Conservation (phyloP, 345 rosid genomes). For the Dovyalis caffra region DNA sequence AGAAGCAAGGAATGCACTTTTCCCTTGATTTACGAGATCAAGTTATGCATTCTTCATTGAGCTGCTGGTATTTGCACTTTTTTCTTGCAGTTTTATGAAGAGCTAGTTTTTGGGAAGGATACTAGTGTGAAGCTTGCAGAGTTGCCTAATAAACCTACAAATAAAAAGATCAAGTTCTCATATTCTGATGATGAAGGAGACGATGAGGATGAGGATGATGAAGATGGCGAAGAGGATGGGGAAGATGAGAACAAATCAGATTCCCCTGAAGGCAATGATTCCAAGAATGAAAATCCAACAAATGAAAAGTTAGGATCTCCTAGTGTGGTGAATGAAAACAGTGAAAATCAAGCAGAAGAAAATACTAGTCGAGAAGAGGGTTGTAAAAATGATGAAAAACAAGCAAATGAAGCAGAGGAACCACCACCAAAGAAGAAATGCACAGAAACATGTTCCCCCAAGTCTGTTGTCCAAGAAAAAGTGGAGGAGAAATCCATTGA, state of each 20-base stretch:
- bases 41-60: neutral
- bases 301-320: conserved; percentile 30
- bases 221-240: conserved; percentile 23
- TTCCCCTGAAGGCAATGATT: conserved; percentile 18
- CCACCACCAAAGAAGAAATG: conserved; percentile 73
- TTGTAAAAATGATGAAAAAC: conserved; percentile 32
- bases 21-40: neutral
- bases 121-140: conserved; percentile 35
- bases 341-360: conserved; percentile 31
- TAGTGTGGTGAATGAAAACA: conserved; percentile 20
- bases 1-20: neutral
- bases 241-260: conserved; percentile 32
- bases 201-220: conserved; percentile 25
- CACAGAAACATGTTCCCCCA: conserved; percentile 38
- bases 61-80: neutral
- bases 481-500: conserved; percentile 73
- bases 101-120: conserved; percentile 56
- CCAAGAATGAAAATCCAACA: conserved; percentile 14
- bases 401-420: conserved; percentile 38
- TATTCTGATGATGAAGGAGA: conserved; percentile 61
- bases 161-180: conserved; percentile 77
- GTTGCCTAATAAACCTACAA: conserved; percentile 47
- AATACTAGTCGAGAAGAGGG: conserved; percentile 25
- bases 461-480: conserved; percentile 25
- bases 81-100: conserved; percentile 76